Base-by-base conservation (phyloP, 805 yeast genomes). In the Lachancea thermotolerans region DNA sequence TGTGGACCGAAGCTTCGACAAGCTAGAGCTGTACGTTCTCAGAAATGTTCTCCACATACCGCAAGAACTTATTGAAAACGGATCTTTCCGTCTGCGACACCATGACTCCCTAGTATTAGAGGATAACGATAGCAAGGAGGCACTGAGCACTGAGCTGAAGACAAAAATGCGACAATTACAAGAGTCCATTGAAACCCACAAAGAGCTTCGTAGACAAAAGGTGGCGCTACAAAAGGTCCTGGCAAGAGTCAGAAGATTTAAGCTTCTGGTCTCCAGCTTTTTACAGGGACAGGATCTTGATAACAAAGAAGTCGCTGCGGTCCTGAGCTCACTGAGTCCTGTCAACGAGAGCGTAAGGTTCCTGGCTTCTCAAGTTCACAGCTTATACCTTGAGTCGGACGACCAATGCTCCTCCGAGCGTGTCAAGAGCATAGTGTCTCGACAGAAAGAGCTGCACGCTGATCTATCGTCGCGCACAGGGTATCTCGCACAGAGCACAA, bases 1-100 rank as follows among this genome's bases (percentile, higher is more conserved):
- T 0, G 83, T 89, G 10, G 95, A 89, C 64, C 73, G 73, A 53
- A 85, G 85, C 59, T 89, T 87, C 60, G 97, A 90, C 62, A 82
- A 82, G 60, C 80, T 86, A 55, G 97, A 90, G 65, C 67, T 88
- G 30, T 90, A 90, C 63, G 76, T 85, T 2, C 66, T 87, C 41
- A 68, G 96, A 57, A 90, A 90, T 59, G 77, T 90, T 10, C 70
- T 90, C 44, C 75, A 74, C 10, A 68, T 90, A 14, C 95, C 96
- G 0, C 65, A 64, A 4, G 84, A 80, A 11, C 67, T 86, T 30
- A 71, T 83, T 0, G 73, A 73, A 2, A 75, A 68, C 10, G 95
- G 95, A 5, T 79, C 78, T 70, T 66, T 90, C 45, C 64, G 82
- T 39, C 66, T 89, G 39, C 73, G 72, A 41, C 93, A 87, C 57